phyloP scores from a whole-genome alignment of 768 basidiomycete species.

The Mycena sanguinolenta region DNA sequence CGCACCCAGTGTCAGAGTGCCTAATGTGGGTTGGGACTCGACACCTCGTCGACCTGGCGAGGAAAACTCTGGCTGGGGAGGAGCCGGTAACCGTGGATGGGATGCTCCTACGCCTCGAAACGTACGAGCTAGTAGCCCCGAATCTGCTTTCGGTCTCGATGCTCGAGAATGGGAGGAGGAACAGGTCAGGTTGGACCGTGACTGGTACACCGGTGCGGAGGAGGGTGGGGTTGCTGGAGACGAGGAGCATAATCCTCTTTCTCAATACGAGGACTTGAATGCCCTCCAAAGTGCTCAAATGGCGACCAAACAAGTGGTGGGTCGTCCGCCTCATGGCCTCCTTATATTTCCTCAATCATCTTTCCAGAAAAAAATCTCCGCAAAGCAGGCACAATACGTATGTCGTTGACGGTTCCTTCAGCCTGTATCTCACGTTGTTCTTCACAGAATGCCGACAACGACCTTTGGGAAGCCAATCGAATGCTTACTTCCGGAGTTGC shows the following conservation, averaged over 20 bases:
- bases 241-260: conserved; percentile 92
- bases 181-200: conserved; percentile 89
- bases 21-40: conserved; percentile 94
- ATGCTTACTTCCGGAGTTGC: conserved; percentile 97
- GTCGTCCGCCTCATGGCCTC: conserved; percentile 42
- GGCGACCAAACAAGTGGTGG: conserved; percentile 78
- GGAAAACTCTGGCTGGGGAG: conserved; percentile 75
- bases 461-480: conserved; percentile 98
- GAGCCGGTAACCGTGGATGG: conserved; percentile 71
- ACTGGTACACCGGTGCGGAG: conserved; percentile 96
- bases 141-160: conserved; percentile 76
- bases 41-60: conserved; percentile 78
- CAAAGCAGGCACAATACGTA: conserved; percentile 96
- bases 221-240: conserved; percentile 89
- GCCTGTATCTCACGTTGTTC: conserved; percentile 26
- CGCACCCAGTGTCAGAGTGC: conserved; percentile 88
- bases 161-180: conserved; percentile 98
- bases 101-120: conserved; percentile 88
- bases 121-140: conserved; percentile 76
- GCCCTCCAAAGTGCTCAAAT: conserved; percentile 79
- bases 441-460: conserved; percentile 93
- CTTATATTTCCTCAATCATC: conserved; percentile 36
- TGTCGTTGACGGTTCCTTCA: conserved; percentile 43
- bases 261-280: conserved; percentile 92
- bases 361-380: conserved; percentile 86